These are phyloP conservation scores for Sordaria brevicollis DNA, from an alignment of 495 filamentous ascomycete genomes.

Conservation along the genomic window DNA sequence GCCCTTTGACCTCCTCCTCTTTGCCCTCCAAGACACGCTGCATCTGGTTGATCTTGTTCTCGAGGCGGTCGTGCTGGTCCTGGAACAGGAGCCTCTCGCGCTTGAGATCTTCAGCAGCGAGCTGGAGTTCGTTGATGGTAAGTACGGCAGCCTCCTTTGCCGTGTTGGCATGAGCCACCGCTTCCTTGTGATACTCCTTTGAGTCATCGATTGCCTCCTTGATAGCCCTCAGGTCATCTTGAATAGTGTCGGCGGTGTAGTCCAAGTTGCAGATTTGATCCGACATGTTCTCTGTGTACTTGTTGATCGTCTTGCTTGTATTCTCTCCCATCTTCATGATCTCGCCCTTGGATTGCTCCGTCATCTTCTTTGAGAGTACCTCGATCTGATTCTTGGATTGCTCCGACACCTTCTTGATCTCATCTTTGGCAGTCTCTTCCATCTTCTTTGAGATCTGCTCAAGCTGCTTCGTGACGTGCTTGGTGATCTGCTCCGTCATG, in stretches of 20 bases:
- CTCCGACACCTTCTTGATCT: neutral
- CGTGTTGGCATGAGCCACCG: neutral
- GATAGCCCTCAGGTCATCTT: neutral
- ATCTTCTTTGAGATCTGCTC: neutral
- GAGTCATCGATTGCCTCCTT: neutral
- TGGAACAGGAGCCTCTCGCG: neutral
- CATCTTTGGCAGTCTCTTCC: neutral
- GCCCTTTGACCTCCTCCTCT: neutral
- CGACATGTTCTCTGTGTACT: neutral
- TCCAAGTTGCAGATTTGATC: neutral
- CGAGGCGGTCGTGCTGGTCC: neutral
- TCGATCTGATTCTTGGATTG: too few relatives aligned
- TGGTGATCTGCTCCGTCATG: neutral
- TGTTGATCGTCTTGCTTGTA: neutral
- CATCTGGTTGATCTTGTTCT: neutral
- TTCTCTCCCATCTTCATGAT: neutral
- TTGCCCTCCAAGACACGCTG: neutral
- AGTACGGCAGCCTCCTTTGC: neutral
- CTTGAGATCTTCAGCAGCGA: neutral
- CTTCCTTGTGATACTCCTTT: neutral
- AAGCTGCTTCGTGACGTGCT: neutral
- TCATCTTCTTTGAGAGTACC: too few relatives aligned
- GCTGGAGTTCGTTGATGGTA: neutral
- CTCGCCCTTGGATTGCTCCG: too few relatives aligned
- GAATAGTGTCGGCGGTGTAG: neutral